These are phyloP conservation scores for Rhizoctonia solani DNA, from an alignment of 1,284 basidiomycete species.

Conservation along the genomic window DNA sequence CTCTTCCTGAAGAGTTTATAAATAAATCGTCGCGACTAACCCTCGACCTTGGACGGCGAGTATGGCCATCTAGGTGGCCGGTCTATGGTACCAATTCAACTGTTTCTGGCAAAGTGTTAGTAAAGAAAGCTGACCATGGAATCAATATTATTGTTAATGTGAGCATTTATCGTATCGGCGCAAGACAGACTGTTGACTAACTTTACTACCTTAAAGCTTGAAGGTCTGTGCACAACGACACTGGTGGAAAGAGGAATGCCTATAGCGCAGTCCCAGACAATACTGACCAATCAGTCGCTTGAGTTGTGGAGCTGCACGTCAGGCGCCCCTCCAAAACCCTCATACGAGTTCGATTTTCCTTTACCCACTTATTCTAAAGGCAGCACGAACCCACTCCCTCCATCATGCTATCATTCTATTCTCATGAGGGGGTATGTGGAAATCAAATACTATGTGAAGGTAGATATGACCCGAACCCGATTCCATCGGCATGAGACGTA, in stretches of 20 bases:
- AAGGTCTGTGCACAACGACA: slow-evolving; percentile 15
- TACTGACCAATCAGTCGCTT: background rate
- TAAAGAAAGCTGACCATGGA: slow-evolving; percentile 16
- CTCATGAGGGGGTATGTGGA: slow-evolving; percentile 23
- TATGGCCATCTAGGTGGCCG: slow-evolving; percentile 14
- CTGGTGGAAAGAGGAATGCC: slow-evolving; percentile 29
- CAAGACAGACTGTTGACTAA: background rate
- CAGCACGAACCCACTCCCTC: slow-evolving; percentile 7
- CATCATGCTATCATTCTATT: slow-evolving; percentile 21
- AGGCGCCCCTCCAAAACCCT: background rate
- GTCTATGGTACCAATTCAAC: slow-evolving; percentile 14
- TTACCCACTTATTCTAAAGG: slow-evolving; percentile 24
- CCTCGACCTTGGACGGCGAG: slow-evolving; percentile 19
- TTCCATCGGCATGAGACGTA: slow-evolving; percentile 29
- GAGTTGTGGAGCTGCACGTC: slow-evolving; percentile 15
- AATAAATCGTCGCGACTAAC: slow-evolving; percentile 17
- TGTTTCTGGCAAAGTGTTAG: slow-evolving; percentile 20
- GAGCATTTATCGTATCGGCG: background rate
- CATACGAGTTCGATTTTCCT: slow-evolving; percentile 20
- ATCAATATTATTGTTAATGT: slow-evolving; percentile 18
- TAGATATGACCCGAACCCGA: slow-evolving; percentile 25
- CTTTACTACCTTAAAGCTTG: slow-evolving; percentile 4
- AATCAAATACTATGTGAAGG: slow-evolving; percentile 19
- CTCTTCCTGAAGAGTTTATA: slow-evolving; percentile 7
- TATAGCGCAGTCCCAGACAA: slow-evolving; percentile 1